Percentiles rank a stretch among this genome's conserved stretches.
Evolutionary conservation across 2,329 filamentous ascomycete species (phyloP).

Genomic region (Sclerotiophoma versabilis): DNA sequence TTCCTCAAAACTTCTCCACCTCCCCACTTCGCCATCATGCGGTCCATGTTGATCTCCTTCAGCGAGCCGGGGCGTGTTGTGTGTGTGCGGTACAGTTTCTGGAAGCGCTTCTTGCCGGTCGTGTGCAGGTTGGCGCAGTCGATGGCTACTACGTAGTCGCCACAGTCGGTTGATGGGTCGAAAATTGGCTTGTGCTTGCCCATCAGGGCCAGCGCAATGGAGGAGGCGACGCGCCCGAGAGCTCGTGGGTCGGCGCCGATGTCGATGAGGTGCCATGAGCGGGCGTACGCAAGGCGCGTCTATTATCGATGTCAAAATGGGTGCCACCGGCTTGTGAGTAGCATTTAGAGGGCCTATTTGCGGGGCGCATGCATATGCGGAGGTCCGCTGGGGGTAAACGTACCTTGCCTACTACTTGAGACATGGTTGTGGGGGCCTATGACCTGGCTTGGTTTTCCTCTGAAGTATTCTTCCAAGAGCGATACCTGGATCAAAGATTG

Average conservation of each 20-base stretch:
- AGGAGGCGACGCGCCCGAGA: slow-evolving; percentile 87
- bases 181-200: slow-evolving; percentile 99
- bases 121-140: slow-evolving; percentile 86
- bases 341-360: background rate
- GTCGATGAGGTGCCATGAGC: slow-evolving; percentile 93
- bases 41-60: slow-evolving; percentile 91
- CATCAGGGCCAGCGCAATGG: slow-evolving; percentile 89
- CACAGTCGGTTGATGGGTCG: slow-evolving; percentile 97
- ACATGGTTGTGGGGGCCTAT: slow-evolving; percentile 63
- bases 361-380: slow-evolving; percentile 17
- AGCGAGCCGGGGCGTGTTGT: slow-evolving; percentile 88
- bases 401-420: slow-evolving; percentile 80
- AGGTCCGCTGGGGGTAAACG: slow-evolving; percentile 40
- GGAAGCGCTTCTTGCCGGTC: slow-evolving; percentile 89
- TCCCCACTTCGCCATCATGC: slow-evolving; percentile 91
- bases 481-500: background rate
- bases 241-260: slow-evolving; percentile 71
- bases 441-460: slow-evolving; percentile 15
- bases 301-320: slow-evolving; percentile 49
- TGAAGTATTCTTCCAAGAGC: background rate
- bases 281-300: slow-evolving; percentile 96
- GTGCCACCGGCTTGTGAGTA: background rate
- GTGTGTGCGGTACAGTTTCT: slow-evolving; percentile 96
- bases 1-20: slow-evolving; percentile 89
- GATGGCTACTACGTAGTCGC: slow-evolving; percentile 96